Conservation (phyloP, 208 protist species). For the Hexamita inflata region DNA sequence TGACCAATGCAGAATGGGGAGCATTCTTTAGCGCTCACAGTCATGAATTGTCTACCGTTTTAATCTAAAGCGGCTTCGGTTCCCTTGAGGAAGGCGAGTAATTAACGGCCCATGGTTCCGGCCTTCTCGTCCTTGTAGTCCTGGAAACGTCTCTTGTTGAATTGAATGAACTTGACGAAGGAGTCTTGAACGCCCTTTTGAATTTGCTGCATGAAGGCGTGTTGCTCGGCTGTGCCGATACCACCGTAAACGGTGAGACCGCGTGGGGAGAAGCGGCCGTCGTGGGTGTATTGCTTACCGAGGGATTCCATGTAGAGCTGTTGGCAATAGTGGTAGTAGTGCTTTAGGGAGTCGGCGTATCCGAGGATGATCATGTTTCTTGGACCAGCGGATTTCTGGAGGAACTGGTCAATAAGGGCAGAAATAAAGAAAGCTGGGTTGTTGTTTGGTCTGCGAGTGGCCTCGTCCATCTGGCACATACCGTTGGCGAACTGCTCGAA, state of each 20-base stretch:
- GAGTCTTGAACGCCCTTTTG: conserved; percentile 43
- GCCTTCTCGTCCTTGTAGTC: conserved; percentile 33
- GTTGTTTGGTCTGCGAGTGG: conserved; percentile 31
- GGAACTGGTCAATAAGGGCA: conserved; percentile 29
- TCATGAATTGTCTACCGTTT: conserved; percentile 36
- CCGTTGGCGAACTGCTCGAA: conserved; percentile 42
- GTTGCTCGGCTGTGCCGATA: conserved; percentile 45
- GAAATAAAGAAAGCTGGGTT: conserved; percentile 41
- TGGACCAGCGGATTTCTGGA: not conserved
- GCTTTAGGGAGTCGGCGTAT: conserved; percentile 40
- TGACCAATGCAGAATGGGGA: conserved; percentile 39
- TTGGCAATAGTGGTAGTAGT: conserved; percentile 45
- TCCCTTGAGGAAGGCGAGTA: conserved; percentile 45
- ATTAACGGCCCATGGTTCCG: conserved; percentile 43
- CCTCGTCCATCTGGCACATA: conserved; percentile 41
- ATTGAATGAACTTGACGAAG: conserved; percentile 38
- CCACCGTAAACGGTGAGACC: conserved; percentile 45
- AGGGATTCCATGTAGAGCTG: conserved; percentile 48
- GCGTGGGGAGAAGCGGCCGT: not conserved
- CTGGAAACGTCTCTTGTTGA: not conserved
- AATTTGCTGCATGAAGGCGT: conserved; percentile 49
- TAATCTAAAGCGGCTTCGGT: conserved; percentile 41
- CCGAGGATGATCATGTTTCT: conserved; percentile 45
- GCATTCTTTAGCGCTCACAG: conserved; percentile 1
- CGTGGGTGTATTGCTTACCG: conserved; percentile 38